Conservation (phyloP, 306 rosid genomes). For the Cicer pinnatifidum region DNA sequence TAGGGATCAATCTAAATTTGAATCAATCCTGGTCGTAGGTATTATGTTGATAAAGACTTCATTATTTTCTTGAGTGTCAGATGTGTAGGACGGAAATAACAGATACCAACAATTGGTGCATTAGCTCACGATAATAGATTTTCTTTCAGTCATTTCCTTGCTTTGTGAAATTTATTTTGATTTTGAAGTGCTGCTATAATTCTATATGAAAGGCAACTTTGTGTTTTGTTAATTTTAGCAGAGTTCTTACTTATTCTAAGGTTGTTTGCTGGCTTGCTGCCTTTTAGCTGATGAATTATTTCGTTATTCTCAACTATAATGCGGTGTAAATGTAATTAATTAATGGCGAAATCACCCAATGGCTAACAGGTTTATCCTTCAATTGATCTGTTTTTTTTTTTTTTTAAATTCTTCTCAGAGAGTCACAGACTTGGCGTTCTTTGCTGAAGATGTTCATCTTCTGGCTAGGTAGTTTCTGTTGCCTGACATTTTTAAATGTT, state of each 20-base stretch:
- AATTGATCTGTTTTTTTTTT: conserved; percentile 33
- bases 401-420: conserved; percentile 61
- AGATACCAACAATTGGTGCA: conserved; percentile 24
- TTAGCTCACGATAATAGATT: neutral
- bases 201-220: conserved; percentile 30
- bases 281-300: neutral
- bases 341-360: conserved; percentile 4
- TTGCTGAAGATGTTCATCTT: conserved; percentile 99
- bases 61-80: conserved; percentile 29
- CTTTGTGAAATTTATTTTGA: conserved; percentile 33
- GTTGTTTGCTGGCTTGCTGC: conserved; percentile 36
- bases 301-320: neutral
- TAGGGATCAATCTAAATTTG: neutral
- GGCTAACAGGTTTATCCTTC: conserved; percentile 6
- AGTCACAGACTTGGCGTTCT: conserved; percentile 98
- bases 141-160: conserved; percentile 13
- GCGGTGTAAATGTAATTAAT: neutral
- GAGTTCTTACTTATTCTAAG: neutral
- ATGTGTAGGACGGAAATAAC: neutral
- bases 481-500: conserved; percentile 23
- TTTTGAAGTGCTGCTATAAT: conserved; percentile 17
- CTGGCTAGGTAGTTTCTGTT: conserved; percentile 78
- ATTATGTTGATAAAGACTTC: neutral
- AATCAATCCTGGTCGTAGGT: neutral
- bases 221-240: conserved; percentile 21